Evolutionary conservation across 495 filamentous ascomycete species (phyloP).

Genomic region (Neurospora sublineolata): DNA sequence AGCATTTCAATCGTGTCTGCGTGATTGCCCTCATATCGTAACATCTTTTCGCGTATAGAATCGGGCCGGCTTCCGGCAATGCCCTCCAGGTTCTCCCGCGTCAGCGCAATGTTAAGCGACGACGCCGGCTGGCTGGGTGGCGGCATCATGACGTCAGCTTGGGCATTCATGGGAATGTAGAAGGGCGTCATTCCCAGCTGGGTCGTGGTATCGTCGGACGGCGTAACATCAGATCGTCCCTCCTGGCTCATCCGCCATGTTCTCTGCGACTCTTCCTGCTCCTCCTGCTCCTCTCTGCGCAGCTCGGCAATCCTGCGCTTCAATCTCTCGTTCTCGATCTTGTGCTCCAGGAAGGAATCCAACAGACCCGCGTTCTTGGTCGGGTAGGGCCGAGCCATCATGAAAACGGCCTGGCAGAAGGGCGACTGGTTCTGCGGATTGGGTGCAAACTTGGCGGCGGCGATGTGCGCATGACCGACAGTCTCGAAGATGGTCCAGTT

Average conservation of each 20-base stretch:
- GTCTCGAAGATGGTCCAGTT: constrained; percentile 74
- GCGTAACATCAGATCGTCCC: constrained; percentile 40
- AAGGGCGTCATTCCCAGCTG: constrained; percentile 5
- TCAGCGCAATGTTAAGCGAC: constrained; percentile 51
- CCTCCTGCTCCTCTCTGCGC: constrained; percentile 74
- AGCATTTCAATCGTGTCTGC: constrained; percentile 88
- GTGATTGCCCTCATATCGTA: constrained; percentile 62
- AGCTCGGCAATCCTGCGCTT: constrained; percentile 75
- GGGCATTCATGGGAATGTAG: constrained; percentile 10
- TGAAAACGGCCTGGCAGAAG: constrained; percentile 81
- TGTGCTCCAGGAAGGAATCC: constrained; percentile 93
- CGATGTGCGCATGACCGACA: constrained; percentile 83
- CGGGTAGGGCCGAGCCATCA: constrained; percentile 87
- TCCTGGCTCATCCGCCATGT: constrained; percentile 44
- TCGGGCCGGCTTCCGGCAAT: constrained; percentile 57
- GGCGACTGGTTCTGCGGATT: constrained; percentile 51
- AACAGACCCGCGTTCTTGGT: constrained; percentile 73
- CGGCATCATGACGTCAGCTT: constrained; percentile 43
- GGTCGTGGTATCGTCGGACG: constrained; percentile 34
- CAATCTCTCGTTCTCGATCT: constrained; percentile 90
- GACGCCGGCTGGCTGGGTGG: constrained; percentile 53
- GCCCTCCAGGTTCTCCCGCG: constrained; percentile 68
- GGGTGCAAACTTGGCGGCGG: constrained; percentile 51
- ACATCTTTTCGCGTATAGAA: constrained; percentile 67
- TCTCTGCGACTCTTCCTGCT: constrained; percentile 43